These are phyloP conservation scores for Dendrobium officinale DNA, from an alignment of 106 monocot genomes.

Conservation along the genomic window DNA sequence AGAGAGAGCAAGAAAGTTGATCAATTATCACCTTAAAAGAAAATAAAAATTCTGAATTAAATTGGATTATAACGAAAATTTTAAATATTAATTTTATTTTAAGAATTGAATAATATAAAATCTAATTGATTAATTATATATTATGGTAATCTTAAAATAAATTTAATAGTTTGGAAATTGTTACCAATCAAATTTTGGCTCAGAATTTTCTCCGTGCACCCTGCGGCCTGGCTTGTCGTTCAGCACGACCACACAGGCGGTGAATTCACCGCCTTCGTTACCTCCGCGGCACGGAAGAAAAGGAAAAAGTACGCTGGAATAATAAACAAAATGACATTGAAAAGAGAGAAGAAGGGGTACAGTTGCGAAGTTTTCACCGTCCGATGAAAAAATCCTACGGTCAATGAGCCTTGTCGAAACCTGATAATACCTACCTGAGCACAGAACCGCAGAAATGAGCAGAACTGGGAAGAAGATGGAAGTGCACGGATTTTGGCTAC, in stretches of 20 bases:
- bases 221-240: too few relatives aligned
- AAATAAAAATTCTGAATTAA: too few relatives aligned
- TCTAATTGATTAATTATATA: too few relatives aligned
- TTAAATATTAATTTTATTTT: too few relatives aligned
- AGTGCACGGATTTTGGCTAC: neutral
- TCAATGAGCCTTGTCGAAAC: neutral
- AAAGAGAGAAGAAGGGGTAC: neutral
- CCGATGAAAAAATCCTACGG: constrained; percentile 3
- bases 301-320: neutral
- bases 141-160: too few relatives aligned
- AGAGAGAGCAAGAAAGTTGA: too few relatives aligned
- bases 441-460: neutral
- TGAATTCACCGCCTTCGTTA: neutral
- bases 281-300: neutral
- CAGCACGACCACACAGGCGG: neutral
- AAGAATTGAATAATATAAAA: too few relatives aligned
- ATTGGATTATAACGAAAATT: too few relatives aligned
- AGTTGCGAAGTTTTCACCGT: neutral
- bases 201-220: too few relatives aligned
- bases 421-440: neutral
- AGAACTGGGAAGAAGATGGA: neutral
- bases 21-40: too few relatives aligned
- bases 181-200: too few relatives aligned
- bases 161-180: too few relatives aligned
- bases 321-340: neutral